phyloP scores from a whole-genome alignment of 2,329 filamentous ascomycete species.

The Stagonosporopsis vannaccii region DNA sequence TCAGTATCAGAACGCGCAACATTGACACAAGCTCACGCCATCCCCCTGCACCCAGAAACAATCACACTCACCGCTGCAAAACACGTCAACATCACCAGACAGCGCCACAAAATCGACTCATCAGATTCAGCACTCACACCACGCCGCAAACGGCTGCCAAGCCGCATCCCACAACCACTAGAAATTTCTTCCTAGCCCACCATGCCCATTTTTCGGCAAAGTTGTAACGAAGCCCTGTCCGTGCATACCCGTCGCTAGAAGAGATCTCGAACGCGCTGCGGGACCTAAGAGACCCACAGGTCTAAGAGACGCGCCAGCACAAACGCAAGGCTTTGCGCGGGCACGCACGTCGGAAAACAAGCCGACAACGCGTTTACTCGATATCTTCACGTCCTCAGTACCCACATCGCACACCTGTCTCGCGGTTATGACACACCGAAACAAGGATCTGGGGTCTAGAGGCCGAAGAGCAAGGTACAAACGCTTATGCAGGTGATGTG shows the following conservation, averaged over 20 bases:
- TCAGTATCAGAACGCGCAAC: constrained; percentile 1
- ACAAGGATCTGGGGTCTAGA: constrained; percentile 4
- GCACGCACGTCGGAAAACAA: constrained; percentile 1
- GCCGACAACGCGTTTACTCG: constrained; percentile 9
- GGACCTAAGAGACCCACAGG: constrained; percentile 16
- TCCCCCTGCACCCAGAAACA: constrained; percentile 5
- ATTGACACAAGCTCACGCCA: constrained; percentile 12
- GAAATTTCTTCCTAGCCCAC: constrained; percentile 10
- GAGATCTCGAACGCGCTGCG: constrained; percentile 20
- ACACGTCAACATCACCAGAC: constrained; percentile 15
- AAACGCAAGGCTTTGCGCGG: constrained; percentile 3
- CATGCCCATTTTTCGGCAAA: not conserved
- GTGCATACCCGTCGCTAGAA: constrained; percentile 23
- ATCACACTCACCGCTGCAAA: constrained; percentile 14
- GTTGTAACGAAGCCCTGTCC: constrained; percentile 1
- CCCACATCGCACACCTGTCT: not conserved
- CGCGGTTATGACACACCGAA: constrained; percentile 15
- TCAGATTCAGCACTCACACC: not conserved
- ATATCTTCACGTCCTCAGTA: not conserved
- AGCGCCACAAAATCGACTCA: constrained; percentile 12
- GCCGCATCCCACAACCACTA: constrained; percentile 11
- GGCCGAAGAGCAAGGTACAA: not conserved
- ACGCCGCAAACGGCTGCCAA: constrained; percentile 21
- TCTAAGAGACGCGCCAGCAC: constrained; percentile 8
- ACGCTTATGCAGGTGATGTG: constrained; percentile 15